Evolutionary conservation across 768 basidiomycete species (phyloP).

Genomic region (Rhizopogon roseolus): DNA sequence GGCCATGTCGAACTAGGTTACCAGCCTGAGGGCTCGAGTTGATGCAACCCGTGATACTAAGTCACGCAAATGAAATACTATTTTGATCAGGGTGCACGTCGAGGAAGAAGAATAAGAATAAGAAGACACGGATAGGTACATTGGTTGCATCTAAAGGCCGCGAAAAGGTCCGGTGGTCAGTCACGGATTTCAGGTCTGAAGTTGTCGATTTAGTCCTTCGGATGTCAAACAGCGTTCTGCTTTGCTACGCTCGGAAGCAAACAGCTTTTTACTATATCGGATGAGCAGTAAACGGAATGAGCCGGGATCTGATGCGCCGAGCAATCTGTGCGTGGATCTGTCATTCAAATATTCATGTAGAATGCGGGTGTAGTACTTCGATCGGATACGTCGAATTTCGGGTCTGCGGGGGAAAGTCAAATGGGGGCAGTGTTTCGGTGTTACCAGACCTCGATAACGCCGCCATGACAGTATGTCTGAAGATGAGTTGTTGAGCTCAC

Average conservation of each 20-base stretch:
- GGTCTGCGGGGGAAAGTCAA: background rate
- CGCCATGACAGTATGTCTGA: background rate
- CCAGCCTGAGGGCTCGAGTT: conserved; percentile 24
- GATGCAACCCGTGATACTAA: conserved; percentile 48
- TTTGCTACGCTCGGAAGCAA: background rate
- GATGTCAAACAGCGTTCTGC: background rate
- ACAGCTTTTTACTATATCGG: background rate
- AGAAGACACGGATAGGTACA: background rate
- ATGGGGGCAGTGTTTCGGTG: background rate
- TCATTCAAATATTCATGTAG: background rate
- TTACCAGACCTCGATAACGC: background rate
- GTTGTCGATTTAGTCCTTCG: background rate
- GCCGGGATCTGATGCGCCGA: background rate
- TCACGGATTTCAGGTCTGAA: background rate
- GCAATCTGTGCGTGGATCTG: background rate
- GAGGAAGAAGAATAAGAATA: conserved; percentile 35
- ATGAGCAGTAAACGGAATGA: background rate
- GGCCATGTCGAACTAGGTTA: conserved; percentile 1
- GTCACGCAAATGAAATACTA: conserved; percentile 43
- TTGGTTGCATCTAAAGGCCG: background rate
- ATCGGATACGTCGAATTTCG: no score
- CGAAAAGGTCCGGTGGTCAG: background rate
- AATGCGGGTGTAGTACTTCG: background rate
- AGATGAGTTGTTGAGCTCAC: background rate
- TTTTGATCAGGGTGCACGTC: conserved; percentile 47